phyloP scores from a whole-genome alignment of 176 grass and related monocot genomes.

The Oryza coarctata region DNA sequence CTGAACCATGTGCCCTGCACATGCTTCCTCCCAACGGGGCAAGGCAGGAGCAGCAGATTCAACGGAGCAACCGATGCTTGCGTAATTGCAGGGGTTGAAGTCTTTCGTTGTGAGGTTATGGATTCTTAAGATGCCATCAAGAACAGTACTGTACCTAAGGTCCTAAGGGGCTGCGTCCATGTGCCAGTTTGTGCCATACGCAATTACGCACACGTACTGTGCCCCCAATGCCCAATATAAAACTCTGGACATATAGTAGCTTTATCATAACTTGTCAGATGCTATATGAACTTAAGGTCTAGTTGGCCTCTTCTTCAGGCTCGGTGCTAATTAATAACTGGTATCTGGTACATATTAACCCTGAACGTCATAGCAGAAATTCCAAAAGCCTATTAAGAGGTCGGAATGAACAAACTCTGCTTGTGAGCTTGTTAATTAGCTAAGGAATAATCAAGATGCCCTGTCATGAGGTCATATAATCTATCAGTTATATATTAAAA shows the following conservation, averaged over 20 bases:
- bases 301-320: too few species aligned
- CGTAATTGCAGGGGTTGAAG: slow-evolving; percentile 7
- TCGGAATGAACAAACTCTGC: background rate
- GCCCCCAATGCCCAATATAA: background rate
- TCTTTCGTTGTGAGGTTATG: background rate
- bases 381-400: background rate
- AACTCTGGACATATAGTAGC: too few species aligned
- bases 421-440: background rate
- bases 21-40: slow-evolving; percentile 2
- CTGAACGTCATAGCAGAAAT: background rate
- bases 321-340: background rate
- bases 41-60: background rate
- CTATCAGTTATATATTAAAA: too few species aligned
- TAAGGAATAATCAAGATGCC: too few species aligned
- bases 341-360: background rate
- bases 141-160: background rate
- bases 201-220: background rate
- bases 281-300: background rate
- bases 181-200: slow-evolving; percentile 11
- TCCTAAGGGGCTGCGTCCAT: background rate
- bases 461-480: too few species aligned
- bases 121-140: background rate
- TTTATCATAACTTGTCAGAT: background rate
- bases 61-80: background rate
- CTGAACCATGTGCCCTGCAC: slow-evolving; percentile 27